Conservation (phyloP, 306 rosid genomes). For the Coriaria nepalensis region DNA sequence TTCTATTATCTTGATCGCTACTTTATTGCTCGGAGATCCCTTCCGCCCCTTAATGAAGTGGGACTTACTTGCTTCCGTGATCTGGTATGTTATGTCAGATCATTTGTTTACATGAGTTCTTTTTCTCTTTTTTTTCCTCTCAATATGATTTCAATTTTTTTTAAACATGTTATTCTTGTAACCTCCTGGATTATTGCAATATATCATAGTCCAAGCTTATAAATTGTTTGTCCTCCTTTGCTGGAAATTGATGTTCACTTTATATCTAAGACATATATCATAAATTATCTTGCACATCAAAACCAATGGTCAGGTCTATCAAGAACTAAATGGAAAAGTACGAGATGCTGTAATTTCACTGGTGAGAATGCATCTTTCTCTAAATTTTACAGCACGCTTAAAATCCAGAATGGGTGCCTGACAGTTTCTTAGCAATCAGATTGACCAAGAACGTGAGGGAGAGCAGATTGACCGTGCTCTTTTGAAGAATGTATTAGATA, state of each 20-base stretch:
- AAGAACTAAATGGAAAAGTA: slow-evolving; percentile 47
- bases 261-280: neutral
- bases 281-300: neutral
- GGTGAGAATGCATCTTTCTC: slow-evolving; percentile 23
- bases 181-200: too few species aligned
- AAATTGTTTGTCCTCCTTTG: neutral
- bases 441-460: slow-evolving; percentile 47
- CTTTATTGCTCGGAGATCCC: slow-evolving; percentile 32
- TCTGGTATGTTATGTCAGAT: slow-evolving; percentile 31
- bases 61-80: slow-evolving; percentile 49
- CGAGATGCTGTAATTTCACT: slow-evolving; percentile 49
- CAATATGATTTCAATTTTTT: too few species aligned
- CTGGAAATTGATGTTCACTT: neutral
- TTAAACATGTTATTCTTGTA: too few species aligned
- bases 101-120: neutral
- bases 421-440: slow-evolving; percentile 19
- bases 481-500: slow-evolving; percentile 38
- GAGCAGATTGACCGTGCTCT: slow-evolving; percentile 49
- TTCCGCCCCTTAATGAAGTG: slow-evolving; percentile 50
- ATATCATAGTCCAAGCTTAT: too few species aligned
- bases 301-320: slow-evolving; percentile 40
- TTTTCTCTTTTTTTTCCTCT: slow-evolving; percentile 1
- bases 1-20: slow-evolving; percentile 50
- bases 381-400: neutral
- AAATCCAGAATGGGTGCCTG: neutral